Evolutionary conservation across 192 early-diverging fungal genomes (phyloP).

Genomic region (Coemansia reversa): DNA sequence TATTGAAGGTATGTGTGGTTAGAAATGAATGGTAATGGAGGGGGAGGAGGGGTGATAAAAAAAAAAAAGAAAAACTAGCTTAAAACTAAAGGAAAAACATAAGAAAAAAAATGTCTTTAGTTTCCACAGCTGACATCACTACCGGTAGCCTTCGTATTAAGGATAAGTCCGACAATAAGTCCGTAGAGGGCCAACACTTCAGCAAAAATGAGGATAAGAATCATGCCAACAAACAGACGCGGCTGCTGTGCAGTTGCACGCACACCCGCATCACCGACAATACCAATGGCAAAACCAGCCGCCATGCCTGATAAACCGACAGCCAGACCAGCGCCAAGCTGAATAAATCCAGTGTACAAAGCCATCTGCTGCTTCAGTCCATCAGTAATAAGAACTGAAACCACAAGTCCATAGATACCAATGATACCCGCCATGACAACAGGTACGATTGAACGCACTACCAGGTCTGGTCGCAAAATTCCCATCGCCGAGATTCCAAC

Average conservation of each 20-base stretch:
- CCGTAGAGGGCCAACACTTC: constrained; percentile 87
- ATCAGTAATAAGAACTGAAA: constrained; percentile 86
- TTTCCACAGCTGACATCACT: constrained; percentile 54
- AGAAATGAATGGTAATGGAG: neutral
- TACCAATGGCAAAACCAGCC: constrained; percentile 88
- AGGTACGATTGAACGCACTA: constrained; percentile 86
- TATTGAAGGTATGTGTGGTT: neutral
- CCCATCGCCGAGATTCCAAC: constrained; percentile 87
- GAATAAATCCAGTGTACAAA: constrained; percentile 75
- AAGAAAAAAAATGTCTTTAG: constrained; percentile 8
- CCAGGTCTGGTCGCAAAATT: constrained; percentile 81
- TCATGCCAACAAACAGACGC: constrained; percentile 81
- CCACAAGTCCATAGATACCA: constrained; percentile 97
- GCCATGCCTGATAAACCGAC: constrained; percentile 84
- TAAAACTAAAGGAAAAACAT: neutral
- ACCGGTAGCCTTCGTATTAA: constrained; percentile 72
- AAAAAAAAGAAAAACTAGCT: neutral
- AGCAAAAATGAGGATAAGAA: constrained; percentile 86
- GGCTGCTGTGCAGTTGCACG: constrained; percentile 80
- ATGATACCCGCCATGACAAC: constrained; percentile 99
- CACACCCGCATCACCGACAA: constrained; percentile 87
- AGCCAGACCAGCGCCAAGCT: constrained; percentile 76
- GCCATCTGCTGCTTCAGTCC: constrained; percentile 71
- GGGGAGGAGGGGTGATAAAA: neutral
- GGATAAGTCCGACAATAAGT: constrained; percentile 80